phyloP scores from a whole-genome alignment of 768 basidiomycete genomes.

The Cystofilobasidium bisporidii region DNA sequence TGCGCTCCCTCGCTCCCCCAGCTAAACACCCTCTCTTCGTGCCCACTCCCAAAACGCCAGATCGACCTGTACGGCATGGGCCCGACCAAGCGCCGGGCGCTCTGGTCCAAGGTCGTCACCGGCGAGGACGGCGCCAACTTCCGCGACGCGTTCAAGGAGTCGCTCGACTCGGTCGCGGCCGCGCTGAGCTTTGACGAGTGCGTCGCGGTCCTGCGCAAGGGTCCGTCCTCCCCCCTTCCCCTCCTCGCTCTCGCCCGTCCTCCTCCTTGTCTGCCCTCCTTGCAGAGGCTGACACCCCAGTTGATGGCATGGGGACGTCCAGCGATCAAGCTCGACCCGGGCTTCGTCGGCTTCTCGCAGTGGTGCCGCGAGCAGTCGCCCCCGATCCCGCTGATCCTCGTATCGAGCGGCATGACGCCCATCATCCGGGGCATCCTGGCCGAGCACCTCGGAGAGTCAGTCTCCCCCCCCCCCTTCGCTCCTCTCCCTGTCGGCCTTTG shows the following conservation, averaged over 20 bases:
- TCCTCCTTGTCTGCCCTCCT: background rate
- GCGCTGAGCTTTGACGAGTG: conserved; percentile 9
- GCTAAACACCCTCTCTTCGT: no score
- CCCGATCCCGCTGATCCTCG: conserved; percentile 74
- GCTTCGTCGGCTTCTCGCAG: conserved; percentile 78
- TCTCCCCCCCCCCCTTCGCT: background rate
- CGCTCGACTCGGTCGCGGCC: conserved; percentile 1
- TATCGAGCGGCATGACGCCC: conserved; percentile 91
- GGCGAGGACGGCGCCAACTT: conserved; percentile 21
- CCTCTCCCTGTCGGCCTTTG: background rate
- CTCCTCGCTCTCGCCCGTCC: no score
- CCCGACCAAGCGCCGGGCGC: background rate
- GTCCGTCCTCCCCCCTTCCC: background rate
- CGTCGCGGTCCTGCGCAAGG: conserved; percentile 16
- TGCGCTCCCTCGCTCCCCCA: no score
- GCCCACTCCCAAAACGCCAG: no score
- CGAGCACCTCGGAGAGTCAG: conserved; percentile 57
- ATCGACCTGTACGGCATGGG: conserved; percentile 26
- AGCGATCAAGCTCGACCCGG: conserved; percentile 70
- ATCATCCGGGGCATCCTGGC: conserved; percentile 81
- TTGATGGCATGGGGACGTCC: background rate
- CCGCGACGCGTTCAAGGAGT: conserved; percentile 20
- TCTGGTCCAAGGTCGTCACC: conserved; percentile 28
- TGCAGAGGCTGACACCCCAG: background rate
- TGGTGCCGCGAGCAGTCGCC: conserved; percentile 65